Evolutionary conservation across 345 rosid genomes (phyloP), one percentile per base, ranked within the genome.

Genomic region (Brassica nigra): DNA sequence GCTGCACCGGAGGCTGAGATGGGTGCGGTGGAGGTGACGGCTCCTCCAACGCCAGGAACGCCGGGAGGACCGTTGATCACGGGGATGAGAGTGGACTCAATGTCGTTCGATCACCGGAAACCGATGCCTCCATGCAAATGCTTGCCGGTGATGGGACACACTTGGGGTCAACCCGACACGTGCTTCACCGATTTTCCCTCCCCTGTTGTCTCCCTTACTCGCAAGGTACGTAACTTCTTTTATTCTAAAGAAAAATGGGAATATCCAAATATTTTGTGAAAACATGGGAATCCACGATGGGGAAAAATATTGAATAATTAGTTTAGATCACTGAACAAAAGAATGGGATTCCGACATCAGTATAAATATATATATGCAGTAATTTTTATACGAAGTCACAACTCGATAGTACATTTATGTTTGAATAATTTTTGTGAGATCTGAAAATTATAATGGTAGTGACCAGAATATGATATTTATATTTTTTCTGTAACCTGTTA

Each of bases 1-100:
- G 30, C 61, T 81, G 58, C 77, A 39, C 76, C 77, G 9, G 83
- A 80, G 33, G 76, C 64, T 39, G 83, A 80, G 36, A 3, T 55
- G 34, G 65, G 80, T 31, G 42, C 34, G 61, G 87, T 85, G 90
- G 75, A 86, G 18, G 94, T 82, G 33, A 52, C 73, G 36, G 76
- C 86, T 61, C 90, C 78, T 7, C 89, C 97, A 4, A 89, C 99
- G 4, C 99, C 98, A 71, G 90, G 92, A 0, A 95, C 99, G 12
- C 97, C 98, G 6, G 98, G 97, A 66, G 95, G 97, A 29, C 96
- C 99, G 28, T 80, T 95, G 83, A 87, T 95, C 55, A 68, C 96
- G 28, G 79, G 88, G 61, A 37, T 78, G 90, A 86, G 97, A 81
- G 88, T 90, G 65, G 99, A 95, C 62, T 95, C 99, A 8, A 74